Base-by-base conservation (phyloP, 1,139 yeast genomes). In the Arxiozyma slooffiae region DNA sequence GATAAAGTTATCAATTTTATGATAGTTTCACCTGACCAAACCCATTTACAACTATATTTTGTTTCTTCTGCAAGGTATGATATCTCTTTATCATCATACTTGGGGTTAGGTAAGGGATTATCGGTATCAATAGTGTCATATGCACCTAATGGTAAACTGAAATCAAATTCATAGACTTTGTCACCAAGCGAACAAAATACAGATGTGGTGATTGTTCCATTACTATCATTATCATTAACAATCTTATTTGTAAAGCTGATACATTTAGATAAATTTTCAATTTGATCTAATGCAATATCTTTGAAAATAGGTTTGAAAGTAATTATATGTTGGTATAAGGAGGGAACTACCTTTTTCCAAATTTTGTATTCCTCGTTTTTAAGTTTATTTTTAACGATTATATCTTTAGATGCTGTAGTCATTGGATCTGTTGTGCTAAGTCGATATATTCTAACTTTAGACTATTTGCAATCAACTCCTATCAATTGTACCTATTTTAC, bases 261-360 rank as follows among this genome's bases (percentile, higher is more conserved):
- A n/a, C 53, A 48, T 20, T 53, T 55, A n/a, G 42, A 44, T 3
- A 52, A 17, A 14, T n/a, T 11, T 14, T 21, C 26, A 18, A 42
- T 30, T 30, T 42, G 38, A 5, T 49, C 46, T 16, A 30, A 40
- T 4, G 44, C 21, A 37, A 42, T 38, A 7, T 38, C 36, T 76
- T 76, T 37, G 17, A 49, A 36, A 18, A 38, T 41, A 7, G 37
- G 95, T 79, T 55, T 87, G 79, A 59, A 88, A 77, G 55, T 86
- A 73, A 66, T 87, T 87, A 69, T 65, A 48, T 66, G 67, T 48
- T 63, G 60, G 50, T 92, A 92, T 48, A 92, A 72, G 57, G 88
- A 76, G 17, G 96, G 96, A n/a, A 92, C 85, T 14, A 95, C 82
- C 64, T 92, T 92, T 68, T 90, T 90, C 98, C 98, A 92, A 52